Evolutionary conservation across 441 rosid genomes (phyloP).

Genomic region (Hypseocharis bilobata): DNA sequence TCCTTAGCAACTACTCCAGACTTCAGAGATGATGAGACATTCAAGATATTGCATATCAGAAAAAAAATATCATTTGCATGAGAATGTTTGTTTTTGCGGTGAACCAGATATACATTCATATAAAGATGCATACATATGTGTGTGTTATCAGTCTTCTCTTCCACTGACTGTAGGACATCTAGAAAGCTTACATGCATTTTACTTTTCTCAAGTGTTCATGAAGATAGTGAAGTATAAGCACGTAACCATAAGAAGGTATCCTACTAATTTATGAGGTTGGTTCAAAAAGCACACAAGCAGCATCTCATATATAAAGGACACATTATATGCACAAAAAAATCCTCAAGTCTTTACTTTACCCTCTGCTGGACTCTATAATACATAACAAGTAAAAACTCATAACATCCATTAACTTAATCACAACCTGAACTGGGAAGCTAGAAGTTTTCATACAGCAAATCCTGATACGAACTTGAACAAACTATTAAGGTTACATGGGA

Average conservation of each 20-base stretch:
- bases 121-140: not conserved
- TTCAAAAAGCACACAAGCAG: no score
- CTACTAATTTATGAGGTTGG: not conserved
- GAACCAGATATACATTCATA: not conserved
- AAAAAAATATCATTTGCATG: not conserved
- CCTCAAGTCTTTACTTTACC: not conserved
- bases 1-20: slow-evolving; percentile 22
- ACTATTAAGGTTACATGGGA: not conserved
- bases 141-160: not conserved
- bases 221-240: not conserved
- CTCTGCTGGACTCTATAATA: not conserved
- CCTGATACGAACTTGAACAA: not conserved
- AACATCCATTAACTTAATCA: not conserved
- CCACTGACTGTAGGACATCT: not conserved
- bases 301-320: no score
- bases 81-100: not conserved
- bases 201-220: not conserved
- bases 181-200: not conserved
- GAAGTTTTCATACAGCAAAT: not conserved
- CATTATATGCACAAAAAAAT: not conserved
- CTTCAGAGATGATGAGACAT: slow-evolving; percentile 23
- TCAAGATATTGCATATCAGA: not conserved
- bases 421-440: not conserved
- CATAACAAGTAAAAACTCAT: not conserved
- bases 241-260: not conserved